Evolutionary conservation across 2,329 filamentous ascomycete genomes (phyloP).

Genomic region (Tolypocladium endophyticum): DNA sequence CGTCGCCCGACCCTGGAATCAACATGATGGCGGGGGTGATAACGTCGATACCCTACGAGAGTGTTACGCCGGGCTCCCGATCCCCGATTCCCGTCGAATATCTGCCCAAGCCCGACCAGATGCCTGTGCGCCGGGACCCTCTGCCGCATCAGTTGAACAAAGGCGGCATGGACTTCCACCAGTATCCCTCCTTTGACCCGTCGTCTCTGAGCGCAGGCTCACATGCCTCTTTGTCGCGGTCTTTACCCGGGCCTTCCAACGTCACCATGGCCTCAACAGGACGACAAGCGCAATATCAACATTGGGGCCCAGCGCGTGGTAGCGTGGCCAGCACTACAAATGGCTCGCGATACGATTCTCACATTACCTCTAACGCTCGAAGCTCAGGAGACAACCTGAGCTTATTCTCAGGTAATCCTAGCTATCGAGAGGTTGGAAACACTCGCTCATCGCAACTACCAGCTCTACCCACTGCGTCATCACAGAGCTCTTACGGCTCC

Average conservation of each 20-base stretch:
- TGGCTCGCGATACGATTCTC: conserved; percentile 52
- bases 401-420: conserved; percentile 44
- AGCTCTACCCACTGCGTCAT: conserved; percentile 45
- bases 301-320: conserved; percentile 52
- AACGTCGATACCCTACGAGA: conserved; percentile 81
- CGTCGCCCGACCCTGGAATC: conserved; percentile 53
- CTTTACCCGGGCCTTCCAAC: conserved; percentile 26
- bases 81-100: conserved; percentile 66
- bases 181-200: conserved; percentile 68
- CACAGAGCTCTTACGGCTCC: conserved; percentile 43
- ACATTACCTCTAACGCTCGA: conserved; percentile 46
- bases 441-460: conserved; percentile 23
- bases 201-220: conserved; percentile 31
- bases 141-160: conserved; percentile 79
- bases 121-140: conserved; percentile 56
- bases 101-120: conserved; percentile 55
- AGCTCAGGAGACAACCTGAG: conserved; percentile 45
- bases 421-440: conserved; percentile 27
- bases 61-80: conserved; percentile 50
- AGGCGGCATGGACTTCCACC: conserved; percentile 68
- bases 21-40: conserved; percentile 74
- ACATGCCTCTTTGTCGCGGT: conserved; percentile 18
- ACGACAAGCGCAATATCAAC: conserved; percentile 64
- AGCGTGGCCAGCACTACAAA: conserved; percentile 43
- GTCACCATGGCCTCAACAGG: conserved; percentile 63